phyloP scores from a whole-genome alignment of 768 basidiomycete species.

The Cyathus striatus region DNA sequence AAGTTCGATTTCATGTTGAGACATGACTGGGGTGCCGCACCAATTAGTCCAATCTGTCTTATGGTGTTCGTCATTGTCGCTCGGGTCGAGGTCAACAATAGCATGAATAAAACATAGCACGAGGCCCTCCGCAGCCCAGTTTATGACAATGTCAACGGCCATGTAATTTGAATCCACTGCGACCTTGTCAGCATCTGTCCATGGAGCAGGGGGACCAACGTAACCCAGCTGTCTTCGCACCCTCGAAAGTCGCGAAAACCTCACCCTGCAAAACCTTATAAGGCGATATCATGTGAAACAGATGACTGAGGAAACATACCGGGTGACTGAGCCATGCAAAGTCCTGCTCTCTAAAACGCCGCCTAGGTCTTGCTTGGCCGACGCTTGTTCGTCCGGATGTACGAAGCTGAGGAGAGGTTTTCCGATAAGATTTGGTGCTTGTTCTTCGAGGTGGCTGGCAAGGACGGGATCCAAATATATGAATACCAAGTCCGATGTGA shows the following conservation, averaged over 20 bases:
- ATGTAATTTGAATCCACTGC: conserved; percentile 71
- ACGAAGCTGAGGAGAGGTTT: conserved; percentile 72
- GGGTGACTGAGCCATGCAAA: conserved; percentile 80
- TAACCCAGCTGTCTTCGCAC: conserved; percentile 72
- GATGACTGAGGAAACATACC: conserved; percentile 29
- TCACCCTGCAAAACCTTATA: conserved; percentile 46
- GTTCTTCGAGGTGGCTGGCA: conserved; percentile 61
- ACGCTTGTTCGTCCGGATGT: conserved; percentile 78
- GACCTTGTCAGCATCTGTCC: conserved; percentile 65
- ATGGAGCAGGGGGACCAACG: conserved; percentile 45
- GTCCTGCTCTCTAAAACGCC: conserved; percentile 70
- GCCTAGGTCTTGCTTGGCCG: conserved; percentile 69
- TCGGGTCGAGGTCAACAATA: conserved; percentile 61
- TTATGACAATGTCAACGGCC: conserved; percentile 86
- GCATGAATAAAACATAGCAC: conserved; percentile 89
- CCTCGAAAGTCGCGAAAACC: conserved; percentile 71
- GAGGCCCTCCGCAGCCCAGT: conserved; percentile 82
- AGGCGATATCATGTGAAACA: conserved; percentile 9
- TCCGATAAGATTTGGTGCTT: conserved; percentile 65
- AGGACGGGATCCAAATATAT: conserved; percentile 84
- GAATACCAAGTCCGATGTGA: conserved; percentile 71
- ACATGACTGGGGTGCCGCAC: conserved; percentile 76
- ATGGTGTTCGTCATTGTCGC: conserved; percentile 68
- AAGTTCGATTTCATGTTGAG: conserved; percentile 47
- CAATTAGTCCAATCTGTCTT: conserved; percentile 84